Evolutionary conservation across 1,284 basidiomycete species (phyloP), one percentile per base, ranked within the genome.

Genomic region (Irpex lacteus): DNA sequence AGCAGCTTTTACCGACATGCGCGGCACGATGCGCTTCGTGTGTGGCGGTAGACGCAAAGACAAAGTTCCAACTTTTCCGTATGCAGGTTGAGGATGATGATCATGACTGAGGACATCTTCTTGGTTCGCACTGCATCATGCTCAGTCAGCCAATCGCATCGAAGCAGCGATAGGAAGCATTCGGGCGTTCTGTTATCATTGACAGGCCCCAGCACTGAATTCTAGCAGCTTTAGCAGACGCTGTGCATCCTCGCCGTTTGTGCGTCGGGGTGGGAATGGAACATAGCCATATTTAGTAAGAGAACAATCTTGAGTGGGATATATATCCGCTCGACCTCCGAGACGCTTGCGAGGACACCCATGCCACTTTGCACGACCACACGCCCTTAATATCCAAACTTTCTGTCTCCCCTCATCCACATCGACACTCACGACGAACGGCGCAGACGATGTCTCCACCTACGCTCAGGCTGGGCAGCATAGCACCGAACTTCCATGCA

Each of bases 401-500:
- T 26, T 26, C 26, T 26, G 26, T 26, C 26, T 26, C 26, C 21
- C 56, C 26, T 37, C 56, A 47, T 19, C 60, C 49, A 36, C 60
- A 44, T 7, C 53, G 34, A 34, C 56, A 34, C 21, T 32, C 40
- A 36, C 5, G 4, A 11, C 60, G 8, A 11, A 21, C 53, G 8
- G n/a, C 44, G 18, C 34, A 44, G 19, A 18, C 63, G 57, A 79
- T 81, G 75, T 71, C 78, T 59, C 53, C 57, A 3, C n/a, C 49
- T 11, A 60, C 81, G 70, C 86, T 92, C 65, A 86, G 90, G 68
- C 86, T 92, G 70, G 91, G 91, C 77, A 88, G 80, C 76, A 88
- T 82, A 66, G 92, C 92, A 53, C 92, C 94, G 49, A 85, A 95
- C 76, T 94, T 94, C 69, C 82, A 91, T 74, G 95, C 94, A 60